phyloP scores from a whole-genome alignment of 2,329 filamentous ascomycete species.

The Peltaster fructicola region DNA sequence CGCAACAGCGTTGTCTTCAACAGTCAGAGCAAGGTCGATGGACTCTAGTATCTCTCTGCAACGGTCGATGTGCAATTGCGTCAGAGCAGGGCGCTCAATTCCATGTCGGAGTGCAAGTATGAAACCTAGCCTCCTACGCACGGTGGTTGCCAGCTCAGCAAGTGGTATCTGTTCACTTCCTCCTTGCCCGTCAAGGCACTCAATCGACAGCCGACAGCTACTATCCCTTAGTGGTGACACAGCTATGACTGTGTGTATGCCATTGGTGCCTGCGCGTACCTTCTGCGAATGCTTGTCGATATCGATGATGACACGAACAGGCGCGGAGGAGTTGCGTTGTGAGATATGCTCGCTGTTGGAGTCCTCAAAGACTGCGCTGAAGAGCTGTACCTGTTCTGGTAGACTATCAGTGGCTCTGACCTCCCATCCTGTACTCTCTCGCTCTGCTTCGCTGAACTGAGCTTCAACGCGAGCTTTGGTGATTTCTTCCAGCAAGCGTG shows the following conservation, averaged over 20 bases:
- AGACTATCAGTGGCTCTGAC: slow-evolving; percentile 50
- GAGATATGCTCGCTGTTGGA: slow-evolving; percentile 43
- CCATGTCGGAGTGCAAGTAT: slow-evolving; percentile 27
- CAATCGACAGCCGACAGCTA: slow-evolving; percentile 38
- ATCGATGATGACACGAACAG: slow-evolving; percentile 57
- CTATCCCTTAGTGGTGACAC: slow-evolving; percentile 38
- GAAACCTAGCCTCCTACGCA: slow-evolving; percentile 12
- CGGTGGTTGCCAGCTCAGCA: slow-evolving; percentile 45
- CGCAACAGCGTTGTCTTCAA: slow-evolving; percentile 24
- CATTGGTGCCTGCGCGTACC: slow-evolving; percentile 27
- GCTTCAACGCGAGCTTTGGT: slow-evolving; percentile 73
- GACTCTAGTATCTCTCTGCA: slow-evolving; percentile 61
- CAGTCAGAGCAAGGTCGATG: slow-evolving; percentile 27
- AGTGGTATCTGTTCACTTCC: slow-evolving; percentile 56
- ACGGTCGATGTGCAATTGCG: too few relatives aligned
- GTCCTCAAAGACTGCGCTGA: slow-evolving; percentile 57
- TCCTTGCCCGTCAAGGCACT: slow-evolving; percentile 51
- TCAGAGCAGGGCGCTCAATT: too few relatives aligned
- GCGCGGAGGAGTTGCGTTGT: slow-evolving; percentile 48
- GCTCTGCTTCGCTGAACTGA: slow-evolving; percentile 65
- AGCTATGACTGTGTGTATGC: slow-evolving; percentile 54
- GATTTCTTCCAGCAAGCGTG: slow-evolving; percentile 67
- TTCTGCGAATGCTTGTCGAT: slow-evolving; percentile 20
- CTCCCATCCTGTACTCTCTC: slow-evolving; percentile 66
- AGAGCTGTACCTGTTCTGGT: slow-evolving; percentile 34